Evolutionary conservation across 805 yeast genomes (phyloP).

Genomic region (Debaryomyces tyrocola): DNA sequence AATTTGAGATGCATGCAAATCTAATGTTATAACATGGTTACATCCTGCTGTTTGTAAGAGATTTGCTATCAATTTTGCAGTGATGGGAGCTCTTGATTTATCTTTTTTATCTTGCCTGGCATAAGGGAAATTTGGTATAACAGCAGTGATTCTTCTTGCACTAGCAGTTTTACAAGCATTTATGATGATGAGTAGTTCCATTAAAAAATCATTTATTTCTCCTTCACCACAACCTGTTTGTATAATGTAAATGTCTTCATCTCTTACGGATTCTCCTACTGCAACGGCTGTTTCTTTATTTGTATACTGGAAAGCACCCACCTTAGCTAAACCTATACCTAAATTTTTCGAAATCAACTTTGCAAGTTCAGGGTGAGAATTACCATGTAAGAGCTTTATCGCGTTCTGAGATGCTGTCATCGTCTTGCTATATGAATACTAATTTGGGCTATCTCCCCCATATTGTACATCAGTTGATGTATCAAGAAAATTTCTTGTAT

Average conservation of each 20-base stretch:
- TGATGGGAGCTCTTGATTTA: constrained; percentile 80
- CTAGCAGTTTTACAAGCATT: constrained; percentile 82
- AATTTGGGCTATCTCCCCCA: neutral
- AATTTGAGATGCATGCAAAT: constrained; percentile 84
- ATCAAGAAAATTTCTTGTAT: neutral
- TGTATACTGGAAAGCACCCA: constrained; percentile 81
- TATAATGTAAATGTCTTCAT: constrained; percentile 77
- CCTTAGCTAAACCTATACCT: constrained; percentile 66
- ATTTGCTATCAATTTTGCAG: constrained; percentile 83
- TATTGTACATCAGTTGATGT: neutral
- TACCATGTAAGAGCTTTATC: constrained; percentile 55
- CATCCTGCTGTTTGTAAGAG: constrained; percentile 83
- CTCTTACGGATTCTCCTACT: constrained; percentile 78
- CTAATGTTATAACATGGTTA: constrained; percentile 85
- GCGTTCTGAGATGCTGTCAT: constrained; percentile 39
- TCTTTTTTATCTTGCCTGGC: constrained; percentile 91
- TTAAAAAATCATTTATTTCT: constrained; percentile 68
- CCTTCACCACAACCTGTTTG: constrained; percentile 79
- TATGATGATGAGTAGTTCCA: constrained; percentile 75
- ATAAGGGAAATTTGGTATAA: constrained; percentile 79
- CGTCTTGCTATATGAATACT: neutral
- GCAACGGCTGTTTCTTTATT: constrained; percentile 85
- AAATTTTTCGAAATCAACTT: constrained; percentile 64
- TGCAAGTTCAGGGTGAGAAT: constrained; percentile 86
- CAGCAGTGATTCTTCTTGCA: constrained; percentile 80